Base-by-base conservation (phyloP, 1,139 yeast genomes). In the Sugiyamaella neomexicana region DNA sequence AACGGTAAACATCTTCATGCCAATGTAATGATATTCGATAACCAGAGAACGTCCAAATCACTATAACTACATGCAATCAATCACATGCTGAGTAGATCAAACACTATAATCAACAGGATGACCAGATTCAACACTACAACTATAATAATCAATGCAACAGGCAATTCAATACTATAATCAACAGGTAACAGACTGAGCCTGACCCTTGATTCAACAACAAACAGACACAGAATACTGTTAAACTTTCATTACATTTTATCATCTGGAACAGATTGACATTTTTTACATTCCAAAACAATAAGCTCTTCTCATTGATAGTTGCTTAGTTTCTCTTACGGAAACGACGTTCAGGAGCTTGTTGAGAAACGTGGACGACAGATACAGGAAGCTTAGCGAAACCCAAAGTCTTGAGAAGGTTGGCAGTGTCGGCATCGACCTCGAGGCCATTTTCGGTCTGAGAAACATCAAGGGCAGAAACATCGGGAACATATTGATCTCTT, bases 401-500 rank as follows among this genome's bases (percentile, higher is more conserved):
- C 75, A 95, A 85, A 70, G 91, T 75, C 82, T 90, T 89, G 75
- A 95, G 93, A 80, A 95, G 86, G 75, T 88, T 96, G 76, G 95
- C 91, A 74, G 99, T 93, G 81, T 91, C 97, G 76, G 89, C 83
- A 80, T 95, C 99, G 76, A 95, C 96, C 80, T 89, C 95, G 78
- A 95, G 89, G 76, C 88, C 95, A 77, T 91, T 91, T 80, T 89
- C 89, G 78, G 90, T 84, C 88, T 89, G 91, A 70, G 96, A 85
- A 77, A 91, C 87, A 83, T 91, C 98, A 79, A 95, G 89, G 78
- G 99, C 99, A 77, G 99, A 95, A 75, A 91, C 96, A 79, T 91
- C 98, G 81, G 99, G 99, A 74, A 95, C 99, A 81, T 91, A 95
- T 84, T 95, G 99, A 81, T 95, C 99, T 83, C 95, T 93, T 85